These are phyloP conservation scores for Candida insectorum DNA, from an alignment of 805 yeast genomes.

Conservation along the genomic window DNA sequence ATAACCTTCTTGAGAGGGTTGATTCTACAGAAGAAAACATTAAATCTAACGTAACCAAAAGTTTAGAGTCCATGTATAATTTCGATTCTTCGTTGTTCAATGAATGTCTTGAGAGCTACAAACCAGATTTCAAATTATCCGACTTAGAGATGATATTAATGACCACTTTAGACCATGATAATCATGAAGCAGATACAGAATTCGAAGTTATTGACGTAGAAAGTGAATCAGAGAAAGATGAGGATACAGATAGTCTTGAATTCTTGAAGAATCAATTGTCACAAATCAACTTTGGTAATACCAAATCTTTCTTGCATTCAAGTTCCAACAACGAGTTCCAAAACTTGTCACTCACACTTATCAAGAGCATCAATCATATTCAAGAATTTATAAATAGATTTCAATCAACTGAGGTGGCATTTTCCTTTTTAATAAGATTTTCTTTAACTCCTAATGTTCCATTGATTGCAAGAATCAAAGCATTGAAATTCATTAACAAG, in stretches of 20 bases:
- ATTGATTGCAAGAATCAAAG: conserved; percentile 47
- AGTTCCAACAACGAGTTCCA: conserved; percentile 37
- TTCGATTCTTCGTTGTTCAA: conserved; percentile 19
- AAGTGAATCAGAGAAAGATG: conserved; percentile 17
- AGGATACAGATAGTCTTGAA: conserved; percentile 6
- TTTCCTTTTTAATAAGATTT: conserved; percentile 60
- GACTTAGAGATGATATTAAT: conserved; percentile 59
- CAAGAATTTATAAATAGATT: conserved; percentile 5
- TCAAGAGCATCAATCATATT: conserved; percentile 6
- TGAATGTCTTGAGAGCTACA: conserved; percentile 15
- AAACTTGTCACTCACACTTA: conserved; percentile 2
- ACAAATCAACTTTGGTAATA: conserved; percentile 14
- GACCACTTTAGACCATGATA: conserved; percentile 46
- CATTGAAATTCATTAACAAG: conserved; percentile 41
- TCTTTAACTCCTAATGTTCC: conserved; percentile 60
- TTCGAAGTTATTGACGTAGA: conserved; percentile 23
- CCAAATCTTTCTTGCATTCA: conserved; percentile 18
- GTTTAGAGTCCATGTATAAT: conserved; percentile 18
- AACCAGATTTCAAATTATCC: conserved; percentile 17
- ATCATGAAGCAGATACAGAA: conserved; percentile 30
- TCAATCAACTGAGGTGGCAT: conserved; percentile 33
- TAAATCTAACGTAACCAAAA: conserved; percentile 11
- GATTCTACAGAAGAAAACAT: conserved; percentile 16
- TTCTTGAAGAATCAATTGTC: conserved; percentile 3
- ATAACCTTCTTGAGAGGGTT: conserved; percentile 11